Percentiles rank a stretch among this genome's conserved stretches.
These are phyloP conservation scores for Syzygium syzygioides DNA, from an alignment of 441 rosid species.

Conservation along the genomic window DNA sequence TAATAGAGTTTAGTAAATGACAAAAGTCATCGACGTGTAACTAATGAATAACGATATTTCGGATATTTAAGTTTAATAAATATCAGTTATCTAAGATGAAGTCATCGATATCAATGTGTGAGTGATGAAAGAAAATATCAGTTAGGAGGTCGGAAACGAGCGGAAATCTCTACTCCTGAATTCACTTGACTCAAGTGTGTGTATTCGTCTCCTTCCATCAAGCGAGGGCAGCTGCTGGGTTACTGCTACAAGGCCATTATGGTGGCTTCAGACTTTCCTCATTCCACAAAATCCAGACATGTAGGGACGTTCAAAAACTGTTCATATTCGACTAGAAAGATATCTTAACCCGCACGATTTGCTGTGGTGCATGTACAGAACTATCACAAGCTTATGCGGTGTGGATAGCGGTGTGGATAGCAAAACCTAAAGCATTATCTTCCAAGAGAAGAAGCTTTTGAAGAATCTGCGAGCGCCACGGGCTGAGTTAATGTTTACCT, in stretches of 20 bases:
- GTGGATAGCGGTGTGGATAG: background rate
- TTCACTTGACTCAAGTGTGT: background rate
- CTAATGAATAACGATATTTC: too few species aligned
- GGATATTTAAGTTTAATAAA: too few species aligned
- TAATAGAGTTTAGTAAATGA: too few species aligned
- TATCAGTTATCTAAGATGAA: too few species aligned
- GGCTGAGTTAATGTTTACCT: background rate
- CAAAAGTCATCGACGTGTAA: too few species aligned
- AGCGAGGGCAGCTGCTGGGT: background rate
- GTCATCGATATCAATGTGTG: too few species aligned
- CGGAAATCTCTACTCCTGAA: slow-evolving; percentile 11
- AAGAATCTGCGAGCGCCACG: background rate
- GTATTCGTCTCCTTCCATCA: background rate
- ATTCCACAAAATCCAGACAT: background rate
- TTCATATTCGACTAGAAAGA: background rate
- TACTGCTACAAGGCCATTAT: accelerated
- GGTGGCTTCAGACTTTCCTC: background rate
- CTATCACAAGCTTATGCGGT: background rate
- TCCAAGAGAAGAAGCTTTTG: background rate
- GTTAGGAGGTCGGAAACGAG: background rate
- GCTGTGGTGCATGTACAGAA: background rate
- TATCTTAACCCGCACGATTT: background rate
- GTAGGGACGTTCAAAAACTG: background rate
- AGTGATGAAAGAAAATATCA: too few species aligned
- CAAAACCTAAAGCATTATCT: background rate